phyloP scores from a whole-genome alignment of 2,329 filamentous ascomycete genomes.

The Clonostachys rosea region DNA sequence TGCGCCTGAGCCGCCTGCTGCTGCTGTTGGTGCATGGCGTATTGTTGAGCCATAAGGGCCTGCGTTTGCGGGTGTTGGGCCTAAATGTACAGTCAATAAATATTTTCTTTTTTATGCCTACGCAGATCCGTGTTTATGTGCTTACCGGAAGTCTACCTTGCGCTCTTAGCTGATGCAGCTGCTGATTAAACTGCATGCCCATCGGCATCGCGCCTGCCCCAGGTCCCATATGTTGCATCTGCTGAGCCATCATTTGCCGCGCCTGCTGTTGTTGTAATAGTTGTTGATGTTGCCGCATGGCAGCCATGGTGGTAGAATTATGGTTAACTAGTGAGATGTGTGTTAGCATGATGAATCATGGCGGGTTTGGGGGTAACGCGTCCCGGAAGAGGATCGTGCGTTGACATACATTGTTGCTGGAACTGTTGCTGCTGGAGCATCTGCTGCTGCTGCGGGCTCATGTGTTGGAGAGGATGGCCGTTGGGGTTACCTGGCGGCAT shows the following conservation, averaged over 20 bases:
- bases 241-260: constrained; percentile 50
- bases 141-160: constrained; percentile 17
- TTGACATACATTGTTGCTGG: constrained; percentile 22
- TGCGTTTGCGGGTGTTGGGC: constrained; percentile 28
- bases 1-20: neutral
- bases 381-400: no score
- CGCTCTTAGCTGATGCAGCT: constrained; percentile 44
- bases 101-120: constrained; percentile 15
- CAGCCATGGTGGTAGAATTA: constrained; percentile 29
- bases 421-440: constrained; percentile 51
- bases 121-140: neutral
- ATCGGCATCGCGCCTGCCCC: constrained; percentile 42
- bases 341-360: constrained; percentile 1
- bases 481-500: constrained; percentile 69
- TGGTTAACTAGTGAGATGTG: constrained; percentile 15
- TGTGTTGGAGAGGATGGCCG: constrained; percentile 67
- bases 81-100: constrained; percentile 40
- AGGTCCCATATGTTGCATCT: constrained; percentile 49
- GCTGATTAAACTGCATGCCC: constrained; percentile 41
- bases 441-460: constrained; percentile 57
- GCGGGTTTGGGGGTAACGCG: neutral
- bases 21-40: constrained; percentile 1
- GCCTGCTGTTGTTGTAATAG: constrained; percentile 52
- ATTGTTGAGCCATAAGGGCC: constrained; percentile 2
- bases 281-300: constrained; percentile 48